Percentiles rank a stretch among this genome's conserved stretches.
Conservation (phyloP, 1,284 basidiomycete genomes). For the Hemileccinum hortonii region DNA sequence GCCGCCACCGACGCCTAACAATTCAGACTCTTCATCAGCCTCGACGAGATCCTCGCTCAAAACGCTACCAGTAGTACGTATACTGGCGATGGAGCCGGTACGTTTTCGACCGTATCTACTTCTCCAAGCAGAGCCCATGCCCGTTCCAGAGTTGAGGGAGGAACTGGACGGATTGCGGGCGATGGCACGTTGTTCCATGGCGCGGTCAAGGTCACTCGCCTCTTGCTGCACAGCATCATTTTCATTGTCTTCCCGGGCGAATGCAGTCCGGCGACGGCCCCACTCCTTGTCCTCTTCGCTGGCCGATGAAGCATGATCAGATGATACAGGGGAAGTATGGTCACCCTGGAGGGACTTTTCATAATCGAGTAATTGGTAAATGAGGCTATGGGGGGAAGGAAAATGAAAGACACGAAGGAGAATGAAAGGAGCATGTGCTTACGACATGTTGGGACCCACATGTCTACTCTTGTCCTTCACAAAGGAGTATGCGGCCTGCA, state of each 20-base stretch:
- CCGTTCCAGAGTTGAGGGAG: slow-evolving; percentile 60
- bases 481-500: slow-evolving; percentile 91
- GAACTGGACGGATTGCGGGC: slow-evolving; percentile 70
- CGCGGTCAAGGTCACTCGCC: slow-evolving; percentile 73
- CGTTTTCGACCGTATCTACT: slow-evolving; percentile 67
- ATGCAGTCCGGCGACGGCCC: slow-evolving; percentile 63
- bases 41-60: slow-evolving; percentile 78
- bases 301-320: slow-evolving; percentile 52
- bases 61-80: slow-evolving; percentile 61
- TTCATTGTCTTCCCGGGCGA: slow-evolving; percentile 54
- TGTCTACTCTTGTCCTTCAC: slow-evolving; percentile 87
- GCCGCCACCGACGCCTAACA: slow-evolving; percentile 65
- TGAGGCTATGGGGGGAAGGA: slow-evolving; percentile 59
- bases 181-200: slow-evolving; percentile 77
- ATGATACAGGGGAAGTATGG: slow-evolving; percentile 47
- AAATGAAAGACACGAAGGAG: slow-evolving; percentile 19
- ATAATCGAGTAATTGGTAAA: slow-evolving; percentile 95
- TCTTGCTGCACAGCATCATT: slow-evolving; percentile 65
- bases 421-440: slow-evolving; percentile 42
- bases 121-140: slow-evolving; percentile 67
- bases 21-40: slow-evolving; percentile 72
- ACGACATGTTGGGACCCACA: slow-evolving; percentile 96
- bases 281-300: slow-evolving; percentile 80
- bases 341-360: slow-evolving; percentile 73
- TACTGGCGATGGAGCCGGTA: slow-evolving; percentile 69